Evolutionary conservation across 1,284 basidiomycete genomes (phyloP).

Genomic region (Termitomyces sp.): DNA sequence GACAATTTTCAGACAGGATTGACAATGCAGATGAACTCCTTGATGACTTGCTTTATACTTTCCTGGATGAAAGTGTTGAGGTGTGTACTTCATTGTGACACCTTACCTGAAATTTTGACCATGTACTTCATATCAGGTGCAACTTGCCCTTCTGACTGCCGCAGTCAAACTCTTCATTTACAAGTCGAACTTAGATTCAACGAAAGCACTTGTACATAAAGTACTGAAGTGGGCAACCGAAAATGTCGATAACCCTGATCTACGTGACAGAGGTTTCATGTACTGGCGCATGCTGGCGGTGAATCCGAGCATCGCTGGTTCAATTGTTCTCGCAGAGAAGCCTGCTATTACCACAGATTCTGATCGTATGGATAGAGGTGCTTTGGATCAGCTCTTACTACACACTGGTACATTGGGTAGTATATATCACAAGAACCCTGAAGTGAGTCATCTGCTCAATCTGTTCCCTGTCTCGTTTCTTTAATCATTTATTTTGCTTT

Average conservation of each 20-base stretch:
- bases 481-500: conserved; percentile 2
- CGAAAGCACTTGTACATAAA: conserved; percentile 90
- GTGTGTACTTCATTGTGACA: conserved; percentile 35
- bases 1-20: conserved; percentile 95
- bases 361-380: conserved; percentile 93
- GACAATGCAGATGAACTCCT: conserved; percentile 95
- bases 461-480: not conserved
- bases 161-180: conserved; percentile 97
- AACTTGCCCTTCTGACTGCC: conserved; percentile 92
- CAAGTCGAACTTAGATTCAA: conserved; percentile 78
- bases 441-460: conserved; percentile 44
- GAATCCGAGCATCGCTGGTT: conserved; percentile 84
- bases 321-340: conserved; percentile 92
- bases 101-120: not conserved
- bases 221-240: conserved; percentile 97
- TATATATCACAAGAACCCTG: conserved; percentile 87
- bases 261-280: conserved; percentile 97
- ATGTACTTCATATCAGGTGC: conserved; percentile 56
- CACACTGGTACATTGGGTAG: conserved; percentile 82
- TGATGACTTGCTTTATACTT: conserved; percentile 88
- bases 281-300: conserved; percentile 98
- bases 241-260: conserved; percentile 95
- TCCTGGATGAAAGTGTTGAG: conserved; percentile 92
- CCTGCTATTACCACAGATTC: conserved; percentile 97
- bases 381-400: conserved; percentile 83